These are phyloP conservation scores for Coemansia umbellata DNA, from an alignment of 192 early-diverging fungal species.

Conservation along the genomic window DNA sequence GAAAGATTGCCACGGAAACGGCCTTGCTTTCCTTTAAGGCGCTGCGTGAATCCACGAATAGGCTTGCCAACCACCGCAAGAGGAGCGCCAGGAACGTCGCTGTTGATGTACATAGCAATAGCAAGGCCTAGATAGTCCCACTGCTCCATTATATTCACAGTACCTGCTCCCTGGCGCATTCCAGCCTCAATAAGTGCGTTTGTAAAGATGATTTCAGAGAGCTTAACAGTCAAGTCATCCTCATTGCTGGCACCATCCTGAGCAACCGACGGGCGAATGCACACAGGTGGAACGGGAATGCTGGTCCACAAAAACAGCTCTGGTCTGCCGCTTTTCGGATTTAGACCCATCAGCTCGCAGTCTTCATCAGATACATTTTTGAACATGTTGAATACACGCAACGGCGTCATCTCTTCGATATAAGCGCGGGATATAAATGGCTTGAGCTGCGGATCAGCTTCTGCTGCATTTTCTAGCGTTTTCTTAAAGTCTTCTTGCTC, in stretches of 20 bases:
- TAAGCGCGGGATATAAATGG: slow-evolving; percentile 69
- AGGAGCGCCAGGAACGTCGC: slow-evolving; percentile 89
- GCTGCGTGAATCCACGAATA: slow-evolving; percentile 86
- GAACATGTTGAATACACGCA: slow-evolving; percentile 82
- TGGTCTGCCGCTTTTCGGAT: slow-evolving; percentile 78
- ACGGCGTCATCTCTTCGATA: slow-evolving; percentile 92
- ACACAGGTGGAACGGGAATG: slow-evolving; percentile 92
- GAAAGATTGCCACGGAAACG: slow-evolving; percentile 98
- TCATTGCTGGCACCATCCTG: slow-evolving; percentile 94
- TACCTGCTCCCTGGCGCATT: slow-evolving; percentile 57
- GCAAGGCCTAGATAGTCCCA: slow-evolving; percentile 95
- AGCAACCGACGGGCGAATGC: slow-evolving; percentile 91
- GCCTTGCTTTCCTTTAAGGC: slow-evolving; percentile 98
- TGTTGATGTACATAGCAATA: slow-evolving; percentile 96
- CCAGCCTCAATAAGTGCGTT: slow-evolving; percentile 66
- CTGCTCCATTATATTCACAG: slow-evolving; percentile 78
- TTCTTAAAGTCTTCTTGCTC: slow-evolving; percentile 71
- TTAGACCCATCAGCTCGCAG: slow-evolving; percentile 90
- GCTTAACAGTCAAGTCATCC: slow-evolving; percentile 93
- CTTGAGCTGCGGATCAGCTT: slow-evolving; percentile 70
- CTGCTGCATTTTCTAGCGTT: slow-evolving; percentile 71
- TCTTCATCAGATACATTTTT: slow-evolving; percentile 88
- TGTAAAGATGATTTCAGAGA: slow-evolving; percentile 90
- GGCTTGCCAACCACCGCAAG: slow-evolving; percentile 59
- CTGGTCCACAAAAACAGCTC: slow-evolving; percentile 94